Evolutionary conservation across 306 rosid species (phyloP), one percentile per base, ranked within the genome.

Genomic region (Notholithocarpus densiflorus): DNA sequence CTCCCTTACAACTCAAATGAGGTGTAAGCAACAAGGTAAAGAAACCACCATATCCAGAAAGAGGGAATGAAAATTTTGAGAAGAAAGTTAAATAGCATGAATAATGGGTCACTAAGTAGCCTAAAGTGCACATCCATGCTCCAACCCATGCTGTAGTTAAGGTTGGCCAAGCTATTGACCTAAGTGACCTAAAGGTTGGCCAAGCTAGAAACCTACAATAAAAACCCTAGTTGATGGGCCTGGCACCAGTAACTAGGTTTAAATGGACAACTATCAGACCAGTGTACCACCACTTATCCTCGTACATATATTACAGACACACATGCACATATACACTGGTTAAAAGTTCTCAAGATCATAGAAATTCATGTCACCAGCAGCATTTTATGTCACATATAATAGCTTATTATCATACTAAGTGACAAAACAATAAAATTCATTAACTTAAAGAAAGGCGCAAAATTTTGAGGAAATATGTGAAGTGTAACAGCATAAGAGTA

Each of bases 1-100:
- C 59, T 57, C 52, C 60, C 15, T 59, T 76, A 24, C 68, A 53
- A 76, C 84, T 15, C 45, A 31, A 18, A 52, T 31, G 26, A 71
- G 62, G 29, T 23, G 17, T 26, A 61, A 71, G 64, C 56, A 18
- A 60, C 27, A 32, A 55, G 45, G 9, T 59, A 14, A 23, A 23
- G 65, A 59, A 59, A 59, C 7, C 65, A 23, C 32, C 65, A 12
- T 21, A 59, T 59, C 29, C 26, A 59, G 65, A 23, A 59, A 59
- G 65, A 59, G 8, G 17, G 27, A 59, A 59, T 14, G 26, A 23
- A 59, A 20, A 23, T 20, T 26, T 23, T 10, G 31, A 27, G 17
- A 61, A 61, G 68, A 61, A 61, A 61, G 17, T 27, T 26, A 61
- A 13, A 61, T 27, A 14, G n/a, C 40, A 62, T 26, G 34, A 14